Evolutionary conservation across 176 grass and related monocot species (phyloP).

Genomic region (Avena atlantica): DNA sequence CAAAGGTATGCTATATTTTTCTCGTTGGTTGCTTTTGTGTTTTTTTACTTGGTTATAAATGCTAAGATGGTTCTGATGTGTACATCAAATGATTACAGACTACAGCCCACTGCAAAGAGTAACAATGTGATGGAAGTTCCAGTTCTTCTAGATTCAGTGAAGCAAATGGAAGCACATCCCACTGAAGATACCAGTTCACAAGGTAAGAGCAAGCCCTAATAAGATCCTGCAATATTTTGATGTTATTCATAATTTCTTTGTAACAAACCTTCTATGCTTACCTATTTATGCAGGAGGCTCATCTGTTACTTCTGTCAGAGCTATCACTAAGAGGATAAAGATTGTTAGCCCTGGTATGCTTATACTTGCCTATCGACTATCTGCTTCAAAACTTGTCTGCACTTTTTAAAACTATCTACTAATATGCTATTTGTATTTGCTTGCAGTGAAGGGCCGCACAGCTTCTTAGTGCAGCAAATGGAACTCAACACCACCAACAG

Average conservation of each 20-base stretch:
- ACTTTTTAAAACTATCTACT: neutral
- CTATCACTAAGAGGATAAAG: conserved; percentile 86
- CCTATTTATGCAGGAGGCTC: conserved; percentile 50
- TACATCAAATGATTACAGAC: conserved; percentile 48
- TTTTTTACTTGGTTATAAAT: conserved; percentile 38
- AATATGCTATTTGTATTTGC: conserved; percentile 22
- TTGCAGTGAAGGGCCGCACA: conserved; percentile 48
- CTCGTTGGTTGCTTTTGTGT: conserved; percentile 6
- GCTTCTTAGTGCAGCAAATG: conserved; percentile 19
- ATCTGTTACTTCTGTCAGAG: conserved; percentile 76
- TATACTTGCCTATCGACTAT: neutral
- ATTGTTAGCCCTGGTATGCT: conserved; percentile 82
- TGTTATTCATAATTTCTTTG: conserved; percentile 6
- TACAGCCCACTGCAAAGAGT: conserved; percentile 41
- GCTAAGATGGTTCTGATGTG: conserved; percentile 30
- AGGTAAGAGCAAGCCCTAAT: conserved; percentile 54
- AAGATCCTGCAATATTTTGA: conserved; percentile 3
- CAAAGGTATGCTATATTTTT: conserved; percentile 53
- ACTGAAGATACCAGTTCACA: conserved; percentile 47
- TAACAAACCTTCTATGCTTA: conserved; percentile 23
- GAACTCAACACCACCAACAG: conserved; percentile 1
- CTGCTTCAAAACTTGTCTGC: neutral
- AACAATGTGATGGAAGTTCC: neutral
- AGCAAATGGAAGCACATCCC: conserved; percentile 42
- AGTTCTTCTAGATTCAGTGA: conserved; percentile 50